Base-by-base conservation (phyloP, 768 basidiomycete species). In the Boletus huronensis region DNA sequence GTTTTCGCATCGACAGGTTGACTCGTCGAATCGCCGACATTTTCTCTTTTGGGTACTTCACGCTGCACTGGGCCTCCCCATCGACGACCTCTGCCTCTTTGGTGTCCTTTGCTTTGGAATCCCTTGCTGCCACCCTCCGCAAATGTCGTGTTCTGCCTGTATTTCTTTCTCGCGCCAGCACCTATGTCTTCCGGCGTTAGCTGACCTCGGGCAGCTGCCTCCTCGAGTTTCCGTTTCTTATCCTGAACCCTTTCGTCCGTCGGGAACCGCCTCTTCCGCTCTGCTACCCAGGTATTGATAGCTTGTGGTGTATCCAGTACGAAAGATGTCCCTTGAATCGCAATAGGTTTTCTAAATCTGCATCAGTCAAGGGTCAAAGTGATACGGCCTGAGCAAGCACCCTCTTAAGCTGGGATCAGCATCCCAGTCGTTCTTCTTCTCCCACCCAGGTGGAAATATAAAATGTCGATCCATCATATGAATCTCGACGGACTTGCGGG, bases 401-500 rank as follows among this genome's bases (percentile, higher is more conserved):
- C 89, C 88, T 71, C 83, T 89, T 48, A 93, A 75, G 69, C 82
- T 85, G 16, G 87, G 88, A 71, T 92, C 90, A 2, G 90, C 83
- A 64, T 90, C 90, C 89, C 90, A 91, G 29, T 86, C 86, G 34
- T 68, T 52, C 63, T 75, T 80, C 52, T 78, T 77, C 59, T 85
- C 75, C 84, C 87, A 90, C 21, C 83, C 85, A 41, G 81, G 78
- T 23, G 92, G 91, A 59, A 82, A 91, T 44, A 93, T 83, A 40
- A 93, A 77, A 68, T 93, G 91, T n/a, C 90, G 79, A 61, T 93
- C 91, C 90, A 92, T 93, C 83, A 84, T 87, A 64, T 94, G 92
- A 28, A 75, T 77, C 68, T 92, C 87, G 16, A 92, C 81, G 25
- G 82, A 74, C 65, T 89, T 88, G 38, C 75, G 72, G 4, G 89